Evolutionary conservation across 192 early-diverging fungal species (phyloP).

Genomic region (Kickxella alabastrina): DNA sequence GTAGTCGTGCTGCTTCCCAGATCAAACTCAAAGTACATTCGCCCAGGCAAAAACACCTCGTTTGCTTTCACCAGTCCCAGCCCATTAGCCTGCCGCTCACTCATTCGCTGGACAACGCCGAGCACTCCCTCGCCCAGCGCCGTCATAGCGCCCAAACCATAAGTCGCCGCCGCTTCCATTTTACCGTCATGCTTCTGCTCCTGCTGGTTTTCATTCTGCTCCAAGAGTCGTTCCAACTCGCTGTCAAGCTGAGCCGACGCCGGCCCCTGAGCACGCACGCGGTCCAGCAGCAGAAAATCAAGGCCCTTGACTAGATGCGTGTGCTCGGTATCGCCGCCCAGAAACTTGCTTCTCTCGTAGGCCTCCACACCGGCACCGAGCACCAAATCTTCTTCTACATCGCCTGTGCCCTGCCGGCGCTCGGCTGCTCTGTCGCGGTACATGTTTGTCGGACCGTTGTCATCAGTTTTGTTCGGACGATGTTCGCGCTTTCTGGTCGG

Average conservation of each 20-base stretch:
- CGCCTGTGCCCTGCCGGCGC: conserved; percentile 57
- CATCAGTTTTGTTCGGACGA: not conserved
- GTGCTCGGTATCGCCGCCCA: conserved; percentile 81
- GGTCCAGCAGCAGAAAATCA: conserved; percentile 78
- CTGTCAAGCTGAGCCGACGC: conserved; percentile 30
- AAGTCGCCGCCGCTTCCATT: too few species aligned
- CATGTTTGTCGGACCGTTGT: conserved; percentile 7
- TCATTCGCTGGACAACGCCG: conserved; percentile 27
- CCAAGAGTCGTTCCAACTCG: conserved; percentile 31
- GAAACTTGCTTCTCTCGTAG: conserved; percentile 81
- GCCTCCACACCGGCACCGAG: conserved; percentile 16
- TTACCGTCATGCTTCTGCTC: not conserved
- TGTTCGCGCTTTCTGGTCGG: not conserved
- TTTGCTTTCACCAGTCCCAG: conserved; percentile 52
- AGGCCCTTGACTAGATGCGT: conserved; percentile 94
- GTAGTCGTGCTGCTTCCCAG: conserved; percentile 65
- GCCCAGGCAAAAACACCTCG: conserved; percentile 70
- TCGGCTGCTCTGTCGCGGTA: conserved; percentile 94
- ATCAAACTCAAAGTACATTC: conserved; percentile 73
- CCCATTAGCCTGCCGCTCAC: too few species aligned
- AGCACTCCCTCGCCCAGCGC: conserved; percentile 17
- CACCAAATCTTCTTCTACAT: not conserved
- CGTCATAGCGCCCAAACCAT: too few species aligned
- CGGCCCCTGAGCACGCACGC: conserved; percentile 55
- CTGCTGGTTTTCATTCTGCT: not conserved